Base-by-base conservation (phyloP, 495 filamentous ascomycete species). In the Xylaria castorea region DNA sequence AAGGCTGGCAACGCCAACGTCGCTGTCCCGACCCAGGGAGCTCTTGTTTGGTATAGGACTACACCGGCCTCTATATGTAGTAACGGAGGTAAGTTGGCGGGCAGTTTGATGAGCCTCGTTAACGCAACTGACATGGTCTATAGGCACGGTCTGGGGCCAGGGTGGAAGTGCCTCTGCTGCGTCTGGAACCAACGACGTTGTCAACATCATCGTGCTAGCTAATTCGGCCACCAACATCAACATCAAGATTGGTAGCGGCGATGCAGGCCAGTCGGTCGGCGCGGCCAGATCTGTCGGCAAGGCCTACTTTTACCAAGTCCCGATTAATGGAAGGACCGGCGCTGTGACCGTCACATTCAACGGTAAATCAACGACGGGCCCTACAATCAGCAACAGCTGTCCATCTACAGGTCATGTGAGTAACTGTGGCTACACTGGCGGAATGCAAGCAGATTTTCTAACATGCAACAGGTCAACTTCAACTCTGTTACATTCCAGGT, bases 1-100 rank as follows among this genome's bases (percentile, higher is more conserved):
- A 91, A 91, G 71, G 77, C 84, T 3, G 87, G 84, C 2, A 82
- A 80, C n/a, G 74, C 81, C 0, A 75, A 84, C 11, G 72, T 85
- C 36, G 70, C 81, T 25, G 80, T 89, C 38, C 78, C 80, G 0
- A 74, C 83, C 62, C 83, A 89, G 8, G 83, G 87, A 25, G 80
- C 92, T 3, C 82, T 88, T 14, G 88, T 84, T 25, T 93, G 91
- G 91, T 94, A 94, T 78, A 89, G 91, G 7, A 85, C 81, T 3
- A 82, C 81, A 1, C 80, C 83, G 0, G 81, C 76, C 4, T 55
- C 69, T 7, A 75, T 78, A 5, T 81, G 80, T 32, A 18, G 63
- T 7, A 75, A 82, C n/a, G 74, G 81, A 5, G 81, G 83, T 84
- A 70, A 78, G 87, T 82, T 67, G 78, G 76, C 0, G 81, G 77